A percentile compares a stretch with the other conserved stretches of the same genome.
Conservation (phyloP, 2,329 filamentous ascomycete genomes). For the Aspergillus hiratsukae region DNA sequence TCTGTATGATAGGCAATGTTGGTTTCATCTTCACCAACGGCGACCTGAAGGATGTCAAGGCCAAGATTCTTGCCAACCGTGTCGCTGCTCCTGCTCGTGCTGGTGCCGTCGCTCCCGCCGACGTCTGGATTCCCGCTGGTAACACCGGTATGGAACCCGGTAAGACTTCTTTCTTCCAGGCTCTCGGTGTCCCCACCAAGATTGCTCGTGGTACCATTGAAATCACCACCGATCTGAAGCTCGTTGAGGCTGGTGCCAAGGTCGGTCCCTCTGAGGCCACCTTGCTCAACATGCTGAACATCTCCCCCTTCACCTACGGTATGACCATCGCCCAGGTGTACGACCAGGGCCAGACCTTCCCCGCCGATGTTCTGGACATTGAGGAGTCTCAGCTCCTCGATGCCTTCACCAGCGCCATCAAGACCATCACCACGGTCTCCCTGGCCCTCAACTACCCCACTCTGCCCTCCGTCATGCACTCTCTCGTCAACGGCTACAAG, state of each 20-base stretch:
- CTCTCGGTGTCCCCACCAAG: conserved; percentile 99
- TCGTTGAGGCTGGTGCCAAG: conserved; percentile 87
- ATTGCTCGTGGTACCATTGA: conserved; percentile 99
- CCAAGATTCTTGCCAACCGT: conserved; percentile 94
- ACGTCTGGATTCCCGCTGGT: conserved; percentile 93
- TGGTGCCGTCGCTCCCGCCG: conserved; percentile 86
- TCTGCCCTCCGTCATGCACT: conserved; percentile 93
- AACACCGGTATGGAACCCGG: conserved; percentile 99
- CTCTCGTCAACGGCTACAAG: conserved; percentile 97
- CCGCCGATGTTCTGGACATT: conserved; percentile 81
- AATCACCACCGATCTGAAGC: conserved; percentile 97
- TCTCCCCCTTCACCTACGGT: conserved; percentile 99
- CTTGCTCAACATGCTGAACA: conserved; percentile 99
- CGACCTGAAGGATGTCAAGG: conserved; percentile 87
- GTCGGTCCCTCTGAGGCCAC: conserved; percentile 99
- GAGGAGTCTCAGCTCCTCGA: conserved; percentile 89
- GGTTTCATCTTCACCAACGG: conserved; percentile 99
- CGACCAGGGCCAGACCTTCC: conserved; percentile 93
- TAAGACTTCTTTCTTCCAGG: conserved; percentile 99
- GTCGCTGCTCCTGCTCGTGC: conserved; percentile 97
- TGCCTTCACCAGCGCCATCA: conserved; percentile 74
- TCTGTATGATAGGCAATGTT: conserved; percentile 65
- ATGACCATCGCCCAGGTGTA: conserved; percentile 96
- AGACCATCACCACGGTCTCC: conserved; percentile 83
- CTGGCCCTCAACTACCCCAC: conserved; percentile 94